Evolutionary conservation across 768 basidiomycete species (phyloP), one percentile per base, ranked within the genome.

Genomic region (Xerocomellus amylosporus): DNA sequence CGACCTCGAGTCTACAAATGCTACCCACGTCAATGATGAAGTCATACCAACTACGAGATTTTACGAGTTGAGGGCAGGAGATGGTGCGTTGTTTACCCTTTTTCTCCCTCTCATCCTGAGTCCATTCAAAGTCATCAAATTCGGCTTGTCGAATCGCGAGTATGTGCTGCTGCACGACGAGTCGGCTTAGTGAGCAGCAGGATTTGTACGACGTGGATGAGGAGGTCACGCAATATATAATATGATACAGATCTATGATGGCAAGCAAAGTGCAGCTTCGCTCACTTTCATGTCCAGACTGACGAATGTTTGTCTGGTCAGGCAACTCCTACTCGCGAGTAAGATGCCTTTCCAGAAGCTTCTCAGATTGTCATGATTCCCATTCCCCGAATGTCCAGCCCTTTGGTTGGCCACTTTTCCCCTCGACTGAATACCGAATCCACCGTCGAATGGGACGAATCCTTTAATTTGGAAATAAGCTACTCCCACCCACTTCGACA

Each of bases 1-100:
- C 55, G 97, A 99, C 73, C 83, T 99, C 9, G 95, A 99, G 62
- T 97, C 94, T n/a, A 98, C 97, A 3, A 99, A 99, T 67, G 86
- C 90, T 2, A 98, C 97, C 0, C 79, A 83, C 61, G 96, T 99
- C 43, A 98, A 98, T 64, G 91, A 86, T 57, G 82, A 87, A 63
- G 72, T 79, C 45, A 88, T 98, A 57, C 97, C 97, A 3, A 76
- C 85, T 2, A 87, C 93, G 8, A 77, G 96, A 55, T 99, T 85
- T 69, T 95, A 87, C 66, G 93, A 96, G 70, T 74, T 96, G 48
- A 86, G 80, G 70, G 74, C 80, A 19, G 79, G 83, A 24, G 93
- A 96, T 70, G 87, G 93, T 94, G 54, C 52, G 86, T 53, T 8
- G 30, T n/a, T 9, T 55, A 6, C 38, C 40, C 19, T 20, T 39